Conservation (phyloP, 768 basidiomycete species). For the Leccinum imitatum region DNA sequence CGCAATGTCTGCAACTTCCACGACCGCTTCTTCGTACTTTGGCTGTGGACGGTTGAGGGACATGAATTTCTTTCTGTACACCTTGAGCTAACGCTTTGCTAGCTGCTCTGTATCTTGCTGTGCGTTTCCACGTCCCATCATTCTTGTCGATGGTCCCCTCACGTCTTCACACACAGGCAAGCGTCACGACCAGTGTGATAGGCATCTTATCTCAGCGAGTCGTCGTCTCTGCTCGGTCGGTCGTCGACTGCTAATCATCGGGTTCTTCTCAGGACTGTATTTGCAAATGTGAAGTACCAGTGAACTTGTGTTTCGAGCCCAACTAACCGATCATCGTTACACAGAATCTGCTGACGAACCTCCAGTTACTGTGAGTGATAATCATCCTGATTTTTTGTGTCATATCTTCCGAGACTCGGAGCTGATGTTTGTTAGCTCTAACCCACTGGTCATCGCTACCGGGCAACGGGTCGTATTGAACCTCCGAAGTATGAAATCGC, state of each 20-base stretch:
- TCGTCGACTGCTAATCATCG: neutral
- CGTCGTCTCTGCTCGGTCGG: neutral
- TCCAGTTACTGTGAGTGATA: constrained; percentile 1
- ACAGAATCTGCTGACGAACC: constrained; percentile 1
- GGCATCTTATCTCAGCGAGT: constrained; percentile 8
- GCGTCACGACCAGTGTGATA: neutral
- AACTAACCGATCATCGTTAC: neutral
- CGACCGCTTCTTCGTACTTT: neutral
- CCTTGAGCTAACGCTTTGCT: neutral
- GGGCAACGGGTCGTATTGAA: constrained; percentile 22
- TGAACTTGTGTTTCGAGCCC: neutral
- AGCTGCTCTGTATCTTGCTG: neutral
- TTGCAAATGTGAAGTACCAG: neutral
- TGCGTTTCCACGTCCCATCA: neutral
- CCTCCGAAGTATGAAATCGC: constrained; percentile 1
- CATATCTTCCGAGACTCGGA: neutral
- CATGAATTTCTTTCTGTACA: no score
- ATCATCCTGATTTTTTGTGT: no score
- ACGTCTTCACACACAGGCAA: neutral
- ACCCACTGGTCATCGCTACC: constrained; percentile 8
- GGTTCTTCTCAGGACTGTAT: neutral
- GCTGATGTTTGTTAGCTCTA: neutral
- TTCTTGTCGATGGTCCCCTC: neutral
- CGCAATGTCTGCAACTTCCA: neutral
- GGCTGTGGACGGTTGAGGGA: constrained; percentile 9